Evolutionary conservation across 2,329 filamentous ascomycete species (phyloP).

Genomic region (Ilyonectria sp.): DNA sequence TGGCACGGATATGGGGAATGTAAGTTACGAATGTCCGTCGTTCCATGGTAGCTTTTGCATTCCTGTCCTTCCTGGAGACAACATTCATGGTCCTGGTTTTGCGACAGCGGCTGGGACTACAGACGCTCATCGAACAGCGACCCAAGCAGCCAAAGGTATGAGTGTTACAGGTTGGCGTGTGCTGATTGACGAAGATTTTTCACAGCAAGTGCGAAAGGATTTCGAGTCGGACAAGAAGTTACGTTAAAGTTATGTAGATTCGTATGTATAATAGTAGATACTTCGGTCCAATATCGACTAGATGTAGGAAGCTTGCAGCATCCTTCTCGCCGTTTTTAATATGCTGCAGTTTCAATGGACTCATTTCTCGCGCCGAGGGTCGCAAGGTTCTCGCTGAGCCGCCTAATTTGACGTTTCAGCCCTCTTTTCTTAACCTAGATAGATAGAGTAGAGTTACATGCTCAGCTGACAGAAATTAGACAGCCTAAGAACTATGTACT

Average conservation of each 20-base stretch:
- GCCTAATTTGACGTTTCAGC: too few relatives aligned
- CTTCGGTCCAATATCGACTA: too few relatives aligned
- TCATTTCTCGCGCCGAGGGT: too few relatives aligned
- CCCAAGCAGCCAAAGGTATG: conserved; percentile 6
- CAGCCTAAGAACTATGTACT: too few relatives aligned
- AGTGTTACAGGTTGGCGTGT: conserved; percentile 3
- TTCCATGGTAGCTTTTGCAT: conserved; percentile 9
- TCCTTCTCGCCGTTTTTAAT: too few relatives aligned
- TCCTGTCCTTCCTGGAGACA: conserved; percentile 13
- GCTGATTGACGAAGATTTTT: conserved; percentile 1
- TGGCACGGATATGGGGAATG: conserved; percentile 20
- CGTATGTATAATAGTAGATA: too few relatives aligned
- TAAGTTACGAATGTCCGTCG: conserved; percentile 18
- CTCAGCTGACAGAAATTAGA: too few relatives aligned
- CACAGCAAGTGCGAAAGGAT: background rate
- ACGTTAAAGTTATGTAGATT: background rate
- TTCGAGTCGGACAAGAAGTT: background rate
- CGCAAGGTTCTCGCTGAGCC: too few relatives aligned
- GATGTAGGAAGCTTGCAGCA: too few relatives aligned
- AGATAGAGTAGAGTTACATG: too few relatives aligned
- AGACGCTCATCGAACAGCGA: background rate
- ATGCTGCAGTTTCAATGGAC: too few relatives aligned
- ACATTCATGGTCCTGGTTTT: conserved; percentile 12
- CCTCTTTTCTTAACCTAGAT: too few relatives aligned
- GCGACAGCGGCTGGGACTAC: background rate